A percentile compares a stretch with the other conserved stretches of the same genome.
These are phyloP conservation scores for Citrus medica DNA, from an alignment of 345 rosid genomes.

Conservation along the genomic window DNA sequence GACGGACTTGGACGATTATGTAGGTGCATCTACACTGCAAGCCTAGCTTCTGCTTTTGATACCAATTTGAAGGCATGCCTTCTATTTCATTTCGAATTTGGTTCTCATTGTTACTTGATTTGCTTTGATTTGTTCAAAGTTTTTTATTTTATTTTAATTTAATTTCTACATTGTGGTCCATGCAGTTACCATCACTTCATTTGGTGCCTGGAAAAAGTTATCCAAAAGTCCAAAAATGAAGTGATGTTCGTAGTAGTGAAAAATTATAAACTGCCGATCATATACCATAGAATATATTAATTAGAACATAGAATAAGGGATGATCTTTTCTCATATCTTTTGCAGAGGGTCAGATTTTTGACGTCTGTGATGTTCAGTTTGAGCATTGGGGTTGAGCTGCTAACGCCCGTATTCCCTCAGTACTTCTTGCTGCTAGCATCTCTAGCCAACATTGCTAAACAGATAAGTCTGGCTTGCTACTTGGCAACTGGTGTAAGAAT, in stretches of 20 bases:
- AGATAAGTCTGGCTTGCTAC: constrained; percentile 81
- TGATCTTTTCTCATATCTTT: constrained; percentile 15
- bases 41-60: constrained; percentile 81
- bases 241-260: background rate
- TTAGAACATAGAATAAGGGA: background rate
- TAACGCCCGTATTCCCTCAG: constrained; percentile 72
- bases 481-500: constrained; percentile 84
- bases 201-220: constrained; percentile 1
- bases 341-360: constrained; percentile 81
- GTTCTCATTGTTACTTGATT: background rate
- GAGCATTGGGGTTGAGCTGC: constrained; percentile 88
- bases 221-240: background rate
- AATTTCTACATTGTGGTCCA: background rate
- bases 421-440: constrained; percentile 83
- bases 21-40: constrained; percentile 91
- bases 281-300: background rate
- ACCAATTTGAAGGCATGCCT: constrained; percentile 76
- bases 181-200: constrained; percentile 9
- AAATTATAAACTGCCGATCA: background rate
- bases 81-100: background rate
- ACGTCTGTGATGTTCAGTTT: constrained; percentile 81
- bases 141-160: background rate
- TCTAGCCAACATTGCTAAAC: constrained; percentile 86
- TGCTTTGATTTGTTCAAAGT: background rate
- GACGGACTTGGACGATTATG: constrained; percentile 87